Base-by-base conservation (phyloP, 1,284 basidiomycete species). In the Mycena citricolor region DNA sequence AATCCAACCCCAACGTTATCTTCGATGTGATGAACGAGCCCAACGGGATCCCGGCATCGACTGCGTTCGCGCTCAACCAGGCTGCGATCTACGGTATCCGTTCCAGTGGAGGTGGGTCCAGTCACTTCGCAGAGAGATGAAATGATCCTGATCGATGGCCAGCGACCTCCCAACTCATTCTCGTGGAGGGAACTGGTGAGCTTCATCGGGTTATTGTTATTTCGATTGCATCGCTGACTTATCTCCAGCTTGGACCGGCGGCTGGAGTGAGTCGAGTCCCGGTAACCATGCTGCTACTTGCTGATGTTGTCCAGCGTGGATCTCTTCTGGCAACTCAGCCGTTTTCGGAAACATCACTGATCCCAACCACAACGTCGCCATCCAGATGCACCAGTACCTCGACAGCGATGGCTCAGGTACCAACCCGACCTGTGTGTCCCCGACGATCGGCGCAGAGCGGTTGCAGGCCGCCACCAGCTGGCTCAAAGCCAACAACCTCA, bases 381-480 rank as follows among this genome's bases (percentile, higher is more conserved):
- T 82, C 50, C 58, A 83, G 60, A 82, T 83, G 79, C 79, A 83
- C 59, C 79, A 83, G 60, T 84, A 84, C 66, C 77, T 83, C 52
- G 81, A 82, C 61, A 76, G 73, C 36, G 80, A 84, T 58, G 72
- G 77, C 52, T 81, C 78, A 33, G 81, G 80, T 40, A 82, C 80
- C 5, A 70, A 61, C 34, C 60, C 56, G 5, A 70, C 65, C 21
- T 83, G 81, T 56, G 80, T 83, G 16, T 78, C 74, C 8, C 65
- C 72, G 14, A 81, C 78, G 20, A 81, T 83, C 57, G 77, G 76
- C 44, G 71, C 70, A 20, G 74, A 79, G 52, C 78, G 79, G 52
- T 61, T 83, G 37, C 66, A 71, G 29, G 71, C 58, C 32, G 79
- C 80, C 5, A 82, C 80, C 4, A 54, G 59, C 22, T 83, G 81